Base-by-base conservation (phyloP, 257 asterid genomes). In the Parsonsia alboflavescens region DNA sequence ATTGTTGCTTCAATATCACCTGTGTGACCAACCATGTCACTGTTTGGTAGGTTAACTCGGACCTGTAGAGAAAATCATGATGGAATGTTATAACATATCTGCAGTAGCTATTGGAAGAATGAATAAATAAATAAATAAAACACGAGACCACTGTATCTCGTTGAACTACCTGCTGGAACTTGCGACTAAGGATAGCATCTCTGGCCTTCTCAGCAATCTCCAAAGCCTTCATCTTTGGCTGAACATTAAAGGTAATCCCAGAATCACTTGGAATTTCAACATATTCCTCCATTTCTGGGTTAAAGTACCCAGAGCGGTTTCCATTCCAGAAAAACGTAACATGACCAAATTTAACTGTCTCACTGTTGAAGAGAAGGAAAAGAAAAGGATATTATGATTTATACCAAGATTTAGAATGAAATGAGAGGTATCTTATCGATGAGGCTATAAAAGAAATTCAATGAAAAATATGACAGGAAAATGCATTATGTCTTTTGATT, bases 11-110 rank as follows among this genome's bases (percentile, higher is more conserved):
- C 85, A 63, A 94, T 92, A 73, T 94, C 97, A 68, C 99, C 97
- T 17, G 99, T 94, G 82, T 94, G 99, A 53, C 98, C 98, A 84
- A 94, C 98, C 98, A 94, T 94, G 83, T 90, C 98, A 67, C 97
- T 0, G 70, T 94, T 94, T 28, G 99, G 99, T 11, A 94, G 65
- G 88, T 94, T 94, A 46, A 94, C 93, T 26, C 98, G 95, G 39
- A 92, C 94, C 98, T 94, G 75, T 41, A 26, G 52, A 28, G 62
- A 22, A 68, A 24, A 44, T 67, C 36, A 74, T 67, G 22, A 10
- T 46, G 56, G 56, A 36, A 74, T 7, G 61, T 71, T 73, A n/a
- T 6, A 45, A 21, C 62, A 5, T 36, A 57, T 26, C 19, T 13
- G 36, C 28, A 44, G 52, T 2, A 56, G 28, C 10, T 1, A 33